phyloP scores from a whole-genome alignment of 1,139 yeast genomes.

The Debaryomycetaceae sp. region DNA sequence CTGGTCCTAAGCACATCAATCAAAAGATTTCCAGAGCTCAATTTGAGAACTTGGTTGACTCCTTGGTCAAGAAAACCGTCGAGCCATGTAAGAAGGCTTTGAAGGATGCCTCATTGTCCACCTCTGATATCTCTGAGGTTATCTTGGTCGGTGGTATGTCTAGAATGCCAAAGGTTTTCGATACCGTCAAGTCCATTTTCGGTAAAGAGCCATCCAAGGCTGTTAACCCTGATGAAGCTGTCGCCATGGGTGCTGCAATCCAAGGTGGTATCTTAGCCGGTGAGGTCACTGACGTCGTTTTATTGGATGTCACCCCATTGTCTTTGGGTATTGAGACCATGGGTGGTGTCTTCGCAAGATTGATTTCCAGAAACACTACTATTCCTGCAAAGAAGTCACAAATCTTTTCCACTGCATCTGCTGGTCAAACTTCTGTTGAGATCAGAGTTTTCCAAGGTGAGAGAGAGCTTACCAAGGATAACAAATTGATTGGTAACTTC shows the following conservation, averaged over 20 bases:
- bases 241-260: slow-evolving; percentile 99
- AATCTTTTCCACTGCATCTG: slow-evolving; percentile 97
- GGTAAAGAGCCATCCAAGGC: slow-evolving; percentile 97
- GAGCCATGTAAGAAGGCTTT: slow-evolving; percentile 98
- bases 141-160: slow-evolving; percentile 99
- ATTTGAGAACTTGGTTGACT: slow-evolving; percentile 87
- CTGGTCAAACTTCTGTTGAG: slow-evolving; percentile 98
- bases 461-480: slow-evolving; percentile 98
- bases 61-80: slow-evolving; percentile 85
- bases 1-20: slow-evolving; percentile 98
- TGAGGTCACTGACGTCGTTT: slow-evolving; percentile 92
- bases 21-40: slow-evolving; percentile 89
- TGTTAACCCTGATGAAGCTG: slow-evolving; percentile 99
- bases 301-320: slow-evolving; percentile 96
- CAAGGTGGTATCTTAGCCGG: slow-evolving; percentile 99
- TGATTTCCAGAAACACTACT: slow-evolving; percentile 96
- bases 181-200: slow-evolving; percentile 89
- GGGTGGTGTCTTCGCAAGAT: slow-evolving; percentile 98
- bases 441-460: slow-evolving; percentile 99
- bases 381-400: slow-evolving; percentile 97
- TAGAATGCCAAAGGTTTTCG: slow-evolving; percentile 99
- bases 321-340: slow-evolving; percentile 97
- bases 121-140: slow-evolving; percentile 90
- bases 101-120: slow-evolving; percentile 87
- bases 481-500: slow-evolving; percentile 97